Evolutionary conservation across 352 stramenopile species (phyloP), one percentile per base, ranked within the genome.

Genomic region (Pythium phragmitis): DNA sequence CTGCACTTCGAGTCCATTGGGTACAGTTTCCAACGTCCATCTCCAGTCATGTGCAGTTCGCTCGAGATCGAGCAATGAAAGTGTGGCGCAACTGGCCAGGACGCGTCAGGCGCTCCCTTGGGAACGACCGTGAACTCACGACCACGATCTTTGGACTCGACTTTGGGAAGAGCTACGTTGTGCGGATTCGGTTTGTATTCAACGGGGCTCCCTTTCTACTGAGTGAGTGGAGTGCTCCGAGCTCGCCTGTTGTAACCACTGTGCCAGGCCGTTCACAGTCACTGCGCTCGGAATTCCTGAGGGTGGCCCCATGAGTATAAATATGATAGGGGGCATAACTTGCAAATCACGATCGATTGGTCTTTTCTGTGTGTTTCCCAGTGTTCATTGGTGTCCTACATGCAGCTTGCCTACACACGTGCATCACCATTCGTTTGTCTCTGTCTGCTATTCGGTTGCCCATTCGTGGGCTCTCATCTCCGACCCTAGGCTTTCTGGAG

Each of bases 11-110:
- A n/a, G 77, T 89, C 23, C 73, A 67, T 23, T 92, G 83, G 83
- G 62, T 69, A 16, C 71, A 76, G 1, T 76, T 88, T 56, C 69
- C 78, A 2, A 85, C 77, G 17, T 80, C 81, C 0, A 23, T 88
- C 11, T 70, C 76, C 21, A 87, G 79, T 42, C 83, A 92, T 28
- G 47, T 92, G 21, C 83, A 92, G 57, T 92, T 84, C 43, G 76
- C 83, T 46, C 79, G 83, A 4, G 83, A 92, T 57, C 83, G 83
- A 45, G 77, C 83, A 3, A 82, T 92, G 74, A 87, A 82, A 50
- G 83, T 92, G 33, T 92, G 83, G 83, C 89, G 88, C 56, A 92
- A 75, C 57, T 92, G 83, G 83, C 74, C 76, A 0, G 83, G 80
- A 0, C 72, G 78, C 23, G 70, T 77, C 21, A 71, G 70, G 47